phyloP scores from a whole-genome alignment of 768 basidiomycete species.

The Tylopilus felleus region DNA sequence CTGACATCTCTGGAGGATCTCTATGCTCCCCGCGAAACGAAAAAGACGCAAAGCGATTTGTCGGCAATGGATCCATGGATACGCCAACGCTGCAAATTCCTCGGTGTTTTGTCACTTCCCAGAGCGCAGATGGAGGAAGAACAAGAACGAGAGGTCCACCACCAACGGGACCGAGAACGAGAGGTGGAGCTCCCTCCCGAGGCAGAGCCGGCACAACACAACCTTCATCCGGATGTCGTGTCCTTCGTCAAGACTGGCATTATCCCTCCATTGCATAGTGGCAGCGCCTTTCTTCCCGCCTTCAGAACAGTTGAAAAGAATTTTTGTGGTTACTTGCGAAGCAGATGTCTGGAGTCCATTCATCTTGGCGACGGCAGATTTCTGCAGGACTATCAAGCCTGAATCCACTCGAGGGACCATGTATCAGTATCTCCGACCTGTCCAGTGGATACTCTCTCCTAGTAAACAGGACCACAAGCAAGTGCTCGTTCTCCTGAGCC shows the following conservation, averaged over 20 bases:
- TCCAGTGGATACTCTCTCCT: slow-evolving; percentile 23
- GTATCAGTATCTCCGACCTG: too few species aligned
- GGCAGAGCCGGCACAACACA: background rate
- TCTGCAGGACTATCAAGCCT: background rate
- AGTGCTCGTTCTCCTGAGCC: too few species aligned
- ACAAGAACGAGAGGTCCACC: background rate
- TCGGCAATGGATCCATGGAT: too few species aligned
- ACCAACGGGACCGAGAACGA: too few species aligned
- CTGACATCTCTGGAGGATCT: background rate
- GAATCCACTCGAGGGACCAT: background rate
- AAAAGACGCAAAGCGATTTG: too few species aligned
- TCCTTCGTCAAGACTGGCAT: background rate
- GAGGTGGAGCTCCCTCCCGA: background rate
- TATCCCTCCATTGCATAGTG: background rate
- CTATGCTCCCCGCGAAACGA: background rate
- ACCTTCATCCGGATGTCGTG: background rate
- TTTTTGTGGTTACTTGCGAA: slow-evolving; percentile 7
- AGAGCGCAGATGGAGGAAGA: background rate
- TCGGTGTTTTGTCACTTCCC: background rate
- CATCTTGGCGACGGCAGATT: too few species aligned
- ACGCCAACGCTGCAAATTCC: background rate
- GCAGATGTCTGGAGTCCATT: too few species aligned
- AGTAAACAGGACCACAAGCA: background rate
- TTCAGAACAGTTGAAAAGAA: too few species aligned
- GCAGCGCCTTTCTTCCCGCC: background rate